Evolutionary conservation across 2,329 filamentous ascomycete genomes (phyloP), one percentile per base, ranked within the genome.

Genomic region (Pseudogymnoascus sp.): DNA sequence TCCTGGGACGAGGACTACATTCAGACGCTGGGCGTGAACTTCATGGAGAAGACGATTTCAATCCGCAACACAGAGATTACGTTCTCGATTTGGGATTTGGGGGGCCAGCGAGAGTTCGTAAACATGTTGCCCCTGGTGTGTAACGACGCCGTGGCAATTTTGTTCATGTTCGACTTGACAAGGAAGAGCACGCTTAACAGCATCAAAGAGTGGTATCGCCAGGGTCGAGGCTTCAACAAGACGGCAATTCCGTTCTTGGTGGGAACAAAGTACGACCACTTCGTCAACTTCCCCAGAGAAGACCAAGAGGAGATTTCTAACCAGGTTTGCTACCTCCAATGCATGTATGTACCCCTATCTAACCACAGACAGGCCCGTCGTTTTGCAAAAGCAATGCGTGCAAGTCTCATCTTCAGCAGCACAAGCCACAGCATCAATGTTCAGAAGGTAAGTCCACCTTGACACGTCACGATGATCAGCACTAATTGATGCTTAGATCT

Each of bases 1-100:
- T 97, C 93, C 77, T 99, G 95, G 92, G 95, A 99, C 76, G 95
- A 99, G 78, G 95, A 99, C 76, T 99, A 99, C 77, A 99, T 99
- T 73, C 95, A 99, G 78, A 99, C 95, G 21, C 80, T 99, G 50
- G 95, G 95, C 69, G 95, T 99, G 77, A 99, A 99, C 77, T 99
- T 99, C 78, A 99, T 99, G 95, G 95, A 99, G 77, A 99, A 99
- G 83, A 99, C 95, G 37, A 99, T 99, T 74, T 96, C 91, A 67
- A 99, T 99, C 77, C 90, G 95, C 66, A 99, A 99, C 78, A 99
- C 95, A 14, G 95, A 99, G 78, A 99, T 99, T 76, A 99, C 95
- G 46, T 99, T 99, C 78, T 96, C 92, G 66, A 99, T 99, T 74
- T 99, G 95, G 95, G 95, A 99, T 81, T 79, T 99, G 63, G 95